Evolutionary conservation across 2,329 filamentous ascomycete genomes (phyloP), one percentile per base, ranked within the genome.

Genomic region (Trichoderma sp.): DNA sequence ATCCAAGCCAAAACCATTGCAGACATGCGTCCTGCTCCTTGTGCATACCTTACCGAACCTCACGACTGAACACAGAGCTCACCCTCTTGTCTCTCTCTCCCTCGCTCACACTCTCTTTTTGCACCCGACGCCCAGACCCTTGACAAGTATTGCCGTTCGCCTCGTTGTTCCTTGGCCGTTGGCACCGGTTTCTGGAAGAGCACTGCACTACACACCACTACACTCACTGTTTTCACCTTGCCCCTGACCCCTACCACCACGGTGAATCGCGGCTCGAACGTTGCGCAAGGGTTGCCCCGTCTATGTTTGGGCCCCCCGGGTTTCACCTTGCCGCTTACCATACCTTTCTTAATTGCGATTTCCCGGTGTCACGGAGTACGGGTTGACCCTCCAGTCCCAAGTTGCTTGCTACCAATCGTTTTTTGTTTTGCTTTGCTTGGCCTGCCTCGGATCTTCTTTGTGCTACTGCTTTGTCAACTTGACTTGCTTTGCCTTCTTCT

Each of bases 211-310:
- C 47, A 51, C 14, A 51, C 48, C 17, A 15, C 48, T 51, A 39
- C 34, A 39, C 58, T 51, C 28, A 30, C 21, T 61, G 47, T 48
- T 52, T 59, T 59, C 63, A 63, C 61, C 51, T 63, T 43, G 55
- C 61, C 52, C 61, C 61, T 63, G 59, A 66, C 57, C 57, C 58
- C 43, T 58, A 64, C 65, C 51, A 28, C 59, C 54, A 43, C 56
- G 34, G 61, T 60, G 61, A 50, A 60, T 61, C 62, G 65, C 62
- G 55, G 65, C 61, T 64, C 45, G 61, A 39, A 67, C 64, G 67
- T 67, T 69, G 68, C 71, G 69, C 70, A 67, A 73, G 71, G 34
- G 70, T 66, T 65, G 60, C 68, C 62, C 66, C 60, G 57, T 69
- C 67, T 67, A 68, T 69, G n/a, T 57, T 43, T 63, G 51, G 44